Percentiles rank a stretch among this genome's conserved stretches.
Evolutionary conservation across 345 rosid genomes (phyloP).

Genomic region (Turnera subulata): DNA sequence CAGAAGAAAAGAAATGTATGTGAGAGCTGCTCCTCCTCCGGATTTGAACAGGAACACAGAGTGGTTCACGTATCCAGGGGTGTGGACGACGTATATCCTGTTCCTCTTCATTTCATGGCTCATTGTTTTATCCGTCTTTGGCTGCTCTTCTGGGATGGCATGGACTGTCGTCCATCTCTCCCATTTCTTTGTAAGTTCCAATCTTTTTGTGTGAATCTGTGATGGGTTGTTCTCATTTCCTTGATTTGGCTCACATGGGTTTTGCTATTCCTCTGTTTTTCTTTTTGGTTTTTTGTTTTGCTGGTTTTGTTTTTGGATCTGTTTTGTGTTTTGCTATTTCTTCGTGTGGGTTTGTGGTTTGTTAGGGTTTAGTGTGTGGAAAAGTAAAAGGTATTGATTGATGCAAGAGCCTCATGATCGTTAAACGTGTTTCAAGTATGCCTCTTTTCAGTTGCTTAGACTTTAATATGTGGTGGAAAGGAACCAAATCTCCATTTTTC

Average conservation of each 20-base stretch:
- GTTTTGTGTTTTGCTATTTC: background rate
- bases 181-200: slow-evolving; percentile 51
- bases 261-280: background rate
- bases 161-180: slow-evolving; percentile 77
- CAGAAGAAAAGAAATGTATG: slow-evolving; percentile 58
- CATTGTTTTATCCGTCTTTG: slow-evolving; percentile 52
- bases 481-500: too few relatives aligned
- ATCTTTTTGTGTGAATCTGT: background rate
- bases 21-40: slow-evolving; percentile 59
- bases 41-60: slow-evolving; percentile 85
- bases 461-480: too few relatives aligned
- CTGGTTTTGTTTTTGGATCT: slow-evolving; percentile 3
- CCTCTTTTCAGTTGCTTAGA: too few relatives aligned
- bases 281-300: background rate
- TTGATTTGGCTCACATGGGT: background rate
- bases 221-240: background rate
- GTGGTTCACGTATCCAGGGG: slow-evolving; percentile 87
- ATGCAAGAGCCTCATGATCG: slow-evolving; percentile 2
- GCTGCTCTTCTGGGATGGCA: slow-evolving; percentile 75
- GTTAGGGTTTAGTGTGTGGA: background rate
- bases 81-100: slow-evolving; percentile 70
- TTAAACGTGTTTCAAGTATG: background rate
- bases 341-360: background rate
- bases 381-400: background rate
- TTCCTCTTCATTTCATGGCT: slow-evolving; percentile 74